phyloP scores from a whole-genome alignment of 371 early-diverging fungal species.

The Mucor ambiguus region DNA sequence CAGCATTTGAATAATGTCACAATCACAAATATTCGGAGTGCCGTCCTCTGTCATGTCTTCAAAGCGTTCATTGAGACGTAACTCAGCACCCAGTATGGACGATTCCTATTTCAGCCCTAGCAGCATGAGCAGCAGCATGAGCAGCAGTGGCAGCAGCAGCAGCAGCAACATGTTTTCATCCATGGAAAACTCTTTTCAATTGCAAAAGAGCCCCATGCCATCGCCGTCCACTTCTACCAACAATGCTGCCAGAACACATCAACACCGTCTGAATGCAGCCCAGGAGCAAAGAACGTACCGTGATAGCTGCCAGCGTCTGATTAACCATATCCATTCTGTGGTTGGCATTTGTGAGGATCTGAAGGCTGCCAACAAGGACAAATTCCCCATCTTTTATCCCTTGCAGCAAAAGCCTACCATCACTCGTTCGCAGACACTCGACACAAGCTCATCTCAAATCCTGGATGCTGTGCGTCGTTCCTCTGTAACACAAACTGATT shows the following conservation, averaged over 20 bases:
- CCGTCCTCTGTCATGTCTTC: conserved; percentile 13
- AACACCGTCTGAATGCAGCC: conserved; percentile 48
- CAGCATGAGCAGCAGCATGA: background rate
- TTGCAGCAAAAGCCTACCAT: conserved; percentile 27
- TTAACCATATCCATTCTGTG: conserved; percentile 60
- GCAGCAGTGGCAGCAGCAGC: conserved; percentile 1
- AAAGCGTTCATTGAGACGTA: conserved; percentile 31
- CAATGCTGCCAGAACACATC: conserved; percentile 39
- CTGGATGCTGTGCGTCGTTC: conserved; percentile 33
- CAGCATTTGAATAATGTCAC: conserved; percentile 14
- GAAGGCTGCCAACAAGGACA: conserved; percentile 63
- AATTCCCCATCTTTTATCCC: conserved; percentile 66
- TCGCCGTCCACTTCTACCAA: conserved; percentile 29
- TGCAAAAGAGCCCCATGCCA: conserved; percentile 8
- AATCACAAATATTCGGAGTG: conserved; percentile 22
- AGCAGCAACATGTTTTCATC: conserved; percentile 18
- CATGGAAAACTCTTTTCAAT: conserved; percentile 1
- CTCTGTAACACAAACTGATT: conserved; percentile 7
- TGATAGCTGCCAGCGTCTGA: conserved; percentile 72
- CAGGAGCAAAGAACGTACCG: conserved; percentile 69
- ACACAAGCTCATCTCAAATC: conserved; percentile 27
- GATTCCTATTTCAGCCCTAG: conserved; percentile 22
- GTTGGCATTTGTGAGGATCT: conserved; percentile 62
- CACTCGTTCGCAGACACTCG: conserved; percentile 42
- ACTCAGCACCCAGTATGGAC: conserved; percentile 39